Evolutionary conservation across 306 rosid genomes (phyloP).

Genomic region (Spatholobus suberectus): DNA sequence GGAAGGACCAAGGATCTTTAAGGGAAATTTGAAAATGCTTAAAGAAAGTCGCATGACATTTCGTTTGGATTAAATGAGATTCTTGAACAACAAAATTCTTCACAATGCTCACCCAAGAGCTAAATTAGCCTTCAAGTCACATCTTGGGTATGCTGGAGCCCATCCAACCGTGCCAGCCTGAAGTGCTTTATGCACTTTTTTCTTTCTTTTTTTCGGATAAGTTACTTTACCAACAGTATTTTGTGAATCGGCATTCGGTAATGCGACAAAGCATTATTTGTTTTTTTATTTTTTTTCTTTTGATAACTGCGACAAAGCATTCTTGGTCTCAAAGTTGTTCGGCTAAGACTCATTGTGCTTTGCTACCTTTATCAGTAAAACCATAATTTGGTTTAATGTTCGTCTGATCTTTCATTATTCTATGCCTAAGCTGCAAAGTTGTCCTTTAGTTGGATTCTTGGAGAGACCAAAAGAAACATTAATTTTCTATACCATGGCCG

Average conservation of each 20-base stretch:
- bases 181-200: background rate
- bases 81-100: background rate
- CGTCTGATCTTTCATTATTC: slow-evolving; percentile 3
- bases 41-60: background rate
- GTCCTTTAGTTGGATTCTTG: slow-evolving; percentile 32
- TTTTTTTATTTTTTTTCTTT: too few relatives aligned
- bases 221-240: background rate
- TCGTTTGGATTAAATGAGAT: background rate
- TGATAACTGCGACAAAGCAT: background rate
- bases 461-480: slow-evolving; percentile 23
- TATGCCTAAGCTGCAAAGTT: slow-evolving; percentile 36
- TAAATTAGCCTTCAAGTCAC: background rate
- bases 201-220: background rate
- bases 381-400: background rate
- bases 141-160: background rate
- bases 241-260: background rate
- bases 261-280: background rate
- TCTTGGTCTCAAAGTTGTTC: background rate
- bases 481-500: slow-evolving; percentile 36
- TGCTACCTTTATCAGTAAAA: background rate
- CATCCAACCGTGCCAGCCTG: background rate
- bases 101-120: background rate
- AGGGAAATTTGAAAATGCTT: background rate
- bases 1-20: background rate
- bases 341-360: background rate